A percentile compares a stretch with the other conserved stretches of the same genome.
Evolutionary conservation across 2,329 filamentous ascomycete species (phyloP).

Genomic region (Paracamarosporium sp.): DNA sequence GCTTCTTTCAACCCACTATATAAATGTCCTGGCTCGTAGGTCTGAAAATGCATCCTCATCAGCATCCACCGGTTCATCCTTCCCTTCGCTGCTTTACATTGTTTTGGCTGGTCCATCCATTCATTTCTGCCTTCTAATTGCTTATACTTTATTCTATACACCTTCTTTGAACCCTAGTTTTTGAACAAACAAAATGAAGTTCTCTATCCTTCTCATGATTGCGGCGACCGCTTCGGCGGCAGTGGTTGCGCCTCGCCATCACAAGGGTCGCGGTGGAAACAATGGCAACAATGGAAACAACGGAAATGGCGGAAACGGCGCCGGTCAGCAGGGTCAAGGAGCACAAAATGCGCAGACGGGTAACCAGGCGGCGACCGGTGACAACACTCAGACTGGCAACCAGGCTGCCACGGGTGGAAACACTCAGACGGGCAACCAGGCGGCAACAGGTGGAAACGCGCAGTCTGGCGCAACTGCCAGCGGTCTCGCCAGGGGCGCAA

Average conservation of each 20-base stretch:
- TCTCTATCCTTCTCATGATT: not conserved
- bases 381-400: not conserved
- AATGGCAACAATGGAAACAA: too few species aligned
- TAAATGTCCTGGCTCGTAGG: not conserved
- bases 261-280: not conserved
- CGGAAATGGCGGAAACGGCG: not conserved
- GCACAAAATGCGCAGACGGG: not conserved
- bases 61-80: not conserved
- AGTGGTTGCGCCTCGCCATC: not conserved
- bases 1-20: not conserved
- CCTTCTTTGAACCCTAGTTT: not conserved
- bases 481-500: not conserved
- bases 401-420: not conserved
- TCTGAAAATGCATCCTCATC: not conserved
- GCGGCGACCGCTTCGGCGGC: not conserved
- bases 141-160: not conserved
- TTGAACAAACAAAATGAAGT: not conserved
- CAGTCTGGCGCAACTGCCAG: not conserved
- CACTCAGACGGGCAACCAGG: not conserved
- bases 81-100: not conserved
- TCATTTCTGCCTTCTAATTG: not conserved
- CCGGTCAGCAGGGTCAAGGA: not conserved
- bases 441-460: not conserved
- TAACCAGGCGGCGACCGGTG: not conserved
- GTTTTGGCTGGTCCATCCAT: not conserved